Percentiles rank a stretch among this genome's conserved stretches.
These are phyloP conservation scores for Marasmius oreades DNA, from an alignment of 1,284 basidiomycete genomes.

Conservation along the genomic window DNA sequence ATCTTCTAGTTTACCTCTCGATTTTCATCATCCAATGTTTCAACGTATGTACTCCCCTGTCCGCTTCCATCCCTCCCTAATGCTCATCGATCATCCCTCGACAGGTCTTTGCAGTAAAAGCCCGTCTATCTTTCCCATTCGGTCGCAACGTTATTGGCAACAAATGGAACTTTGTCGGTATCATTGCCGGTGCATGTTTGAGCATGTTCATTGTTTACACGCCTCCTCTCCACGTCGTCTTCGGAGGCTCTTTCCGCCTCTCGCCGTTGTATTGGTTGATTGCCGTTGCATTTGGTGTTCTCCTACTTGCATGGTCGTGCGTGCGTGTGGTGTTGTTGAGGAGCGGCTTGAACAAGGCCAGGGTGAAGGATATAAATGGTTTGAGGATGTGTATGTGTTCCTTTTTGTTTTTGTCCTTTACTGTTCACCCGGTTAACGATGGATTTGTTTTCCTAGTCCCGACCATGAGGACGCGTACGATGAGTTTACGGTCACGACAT, in stretches of 20 bases:
- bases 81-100: neutral
- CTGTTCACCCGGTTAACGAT: conserved; percentile 9
- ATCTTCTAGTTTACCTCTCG: conserved; percentile 49
- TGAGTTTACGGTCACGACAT: conserved; percentile 53
- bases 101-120: conserved; percentile 67
- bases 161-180: conserved; percentile 64
- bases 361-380: conserved; percentile 62
- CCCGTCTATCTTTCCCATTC: conserved; percentile 60
- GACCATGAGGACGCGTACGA: conserved; percentile 63
- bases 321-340: conserved; percentile 54
- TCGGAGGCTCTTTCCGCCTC: conserved; percentile 55
- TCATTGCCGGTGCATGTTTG: conserved; percentile 55
- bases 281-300: conserved; percentile 54
- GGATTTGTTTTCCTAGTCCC: conserved; percentile 41
- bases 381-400: conserved; percentile 63
- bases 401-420: neutral
- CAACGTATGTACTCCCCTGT: conserved; percentile 40
- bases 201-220: conserved; percentile 70
- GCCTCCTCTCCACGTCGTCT: conserved; percentile 64
- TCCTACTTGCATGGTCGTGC: conserved; percentile 58
- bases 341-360: conserved; percentile 49
- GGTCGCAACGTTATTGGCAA: conserved; percentile 54
- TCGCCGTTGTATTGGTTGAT: conserved; percentile 69
- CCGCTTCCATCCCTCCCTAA: neutral
- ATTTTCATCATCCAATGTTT: conserved; percentile 70